These are phyloP conservation scores for Geotrichum restrictum DNA, from an alignment of 1,139 yeast species.

Conservation along the genomic window DNA sequence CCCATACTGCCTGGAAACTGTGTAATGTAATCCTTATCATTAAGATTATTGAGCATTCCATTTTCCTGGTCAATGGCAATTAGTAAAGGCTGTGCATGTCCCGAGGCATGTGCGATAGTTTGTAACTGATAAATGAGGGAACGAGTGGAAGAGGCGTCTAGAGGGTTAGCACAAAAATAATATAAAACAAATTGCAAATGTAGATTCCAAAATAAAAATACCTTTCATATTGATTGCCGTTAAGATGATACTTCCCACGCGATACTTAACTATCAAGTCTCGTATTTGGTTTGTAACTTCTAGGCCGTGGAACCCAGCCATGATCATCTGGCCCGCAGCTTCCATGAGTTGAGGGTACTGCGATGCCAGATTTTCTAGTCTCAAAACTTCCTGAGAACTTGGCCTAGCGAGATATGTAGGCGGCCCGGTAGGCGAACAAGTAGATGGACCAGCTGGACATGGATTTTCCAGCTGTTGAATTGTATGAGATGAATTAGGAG, in stretches of 20 bases:
- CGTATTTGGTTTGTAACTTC: constrained; percentile 57
- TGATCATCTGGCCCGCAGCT: constrained; percentile 52
- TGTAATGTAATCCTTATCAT: constrained; percentile 50
- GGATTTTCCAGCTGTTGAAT: no score
- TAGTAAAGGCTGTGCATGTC: constrained; percentile 52
- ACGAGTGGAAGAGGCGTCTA: constrained; percentile 50
- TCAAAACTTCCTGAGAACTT: no score
- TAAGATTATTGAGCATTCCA: constrained; percentile 53
- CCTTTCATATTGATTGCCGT: constrained; percentile 49
- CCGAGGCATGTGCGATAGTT: constrained; percentile 51
- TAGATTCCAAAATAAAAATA: no score
- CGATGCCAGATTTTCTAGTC: neutral
- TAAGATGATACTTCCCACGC: constrained; percentile 56
- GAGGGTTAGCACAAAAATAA: neutral
- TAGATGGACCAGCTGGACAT: neutral
- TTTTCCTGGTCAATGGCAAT: constrained; percentile 47
- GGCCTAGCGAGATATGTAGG: neutral
- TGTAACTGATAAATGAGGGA: constrained; percentile 53
- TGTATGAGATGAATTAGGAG: no score
- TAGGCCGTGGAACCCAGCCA: constrained; percentile 62
- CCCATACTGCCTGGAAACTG: constrained; percentile 72
- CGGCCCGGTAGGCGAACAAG: neutral
- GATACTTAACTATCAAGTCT: constrained; percentile 52
- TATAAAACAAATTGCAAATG: no score
- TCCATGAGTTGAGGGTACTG: constrained; percentile 25